Evolutionary conservation across 148 eudicot genomes (phyloP), one percentile per base, ranked within the genome.

Genomic region (Talinum fruticosum): DNA sequence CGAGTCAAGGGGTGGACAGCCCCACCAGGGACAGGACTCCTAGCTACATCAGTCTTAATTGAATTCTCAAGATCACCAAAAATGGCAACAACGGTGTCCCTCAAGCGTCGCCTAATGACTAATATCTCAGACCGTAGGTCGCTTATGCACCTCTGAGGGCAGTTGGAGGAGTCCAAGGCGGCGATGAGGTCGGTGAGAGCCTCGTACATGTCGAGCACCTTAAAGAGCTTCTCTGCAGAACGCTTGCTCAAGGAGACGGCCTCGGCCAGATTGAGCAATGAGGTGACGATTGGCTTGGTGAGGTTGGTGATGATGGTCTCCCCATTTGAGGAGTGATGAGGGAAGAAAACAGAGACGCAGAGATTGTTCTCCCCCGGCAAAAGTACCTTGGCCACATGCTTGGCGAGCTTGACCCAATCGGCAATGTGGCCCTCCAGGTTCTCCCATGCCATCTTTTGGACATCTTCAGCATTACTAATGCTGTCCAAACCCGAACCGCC

Each of bases 1-100:
- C 98, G 90, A 12, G 96, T 90, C 66, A 95, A 79, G 0, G 97
- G 98, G 77, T 95, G 98, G 21, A 95, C 88, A 0, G 90, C 96
- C 3, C 98, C 98, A 0, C 94, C 89, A 0, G 97, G 96, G 30
- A 88, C 90, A 0, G 92, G 87, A 6, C 83, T 87, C 78, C 75
- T 88, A 0, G 93, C 88, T 2, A 75, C 85, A 32, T 95, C 99
- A 5, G 78, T 85, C 44, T 80, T 85, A 44, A 95, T 95, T 0
- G 94, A 89, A 45, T 82, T 89, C 79, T 95, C 93, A 0, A 95
- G 83, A 76, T 92, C 98, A 36, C 78, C 77, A 64, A 94, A 92
- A 7, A 87, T 90, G 62, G 74, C 77, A 10, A 87, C 85, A 0
- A 85, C 90, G 1, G 90, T 90, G 38, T 85, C 94, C 2, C 93